phyloP scores from a whole-genome alignment of 2,329 filamentous ascomycete species.

The Colletotrichum viniferum region DNA sequence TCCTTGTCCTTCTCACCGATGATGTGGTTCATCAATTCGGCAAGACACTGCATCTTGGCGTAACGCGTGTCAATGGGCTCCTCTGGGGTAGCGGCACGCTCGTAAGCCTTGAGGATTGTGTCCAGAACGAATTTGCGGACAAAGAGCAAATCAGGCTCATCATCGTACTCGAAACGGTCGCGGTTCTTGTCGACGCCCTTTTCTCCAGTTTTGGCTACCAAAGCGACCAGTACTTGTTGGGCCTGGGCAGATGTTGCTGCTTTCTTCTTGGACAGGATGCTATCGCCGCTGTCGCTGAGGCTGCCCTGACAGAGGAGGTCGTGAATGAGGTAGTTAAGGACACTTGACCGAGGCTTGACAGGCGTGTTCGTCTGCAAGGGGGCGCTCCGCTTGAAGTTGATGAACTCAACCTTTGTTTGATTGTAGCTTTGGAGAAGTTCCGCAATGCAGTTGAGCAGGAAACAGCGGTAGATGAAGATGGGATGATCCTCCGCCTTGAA shows the following conservation, averaged over 20 bases:
- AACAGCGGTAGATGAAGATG: conserved; percentile 96
- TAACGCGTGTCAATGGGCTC: conserved; percentile 88
- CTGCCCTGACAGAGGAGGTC: conserved; percentile 70
- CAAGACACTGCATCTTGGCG: conserved; percentile 82
- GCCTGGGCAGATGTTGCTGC: conserved; percentile 84
- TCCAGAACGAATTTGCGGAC: conserved; percentile 95
- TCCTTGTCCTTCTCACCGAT: conserved; percentile 79
- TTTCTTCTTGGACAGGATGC: conserved; percentile 81
- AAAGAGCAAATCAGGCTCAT: conserved; percentile 84
- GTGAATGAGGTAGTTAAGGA: conserved; percentile 92
- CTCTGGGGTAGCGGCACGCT: conserved; percentile 78
- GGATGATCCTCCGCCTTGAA: conserved; percentile 95
- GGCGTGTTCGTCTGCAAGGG: conserved; percentile 84
- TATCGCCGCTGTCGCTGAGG: conserved; percentile 72
- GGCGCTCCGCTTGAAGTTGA: conserved; percentile 95
- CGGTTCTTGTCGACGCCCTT: conserved; percentile 62
- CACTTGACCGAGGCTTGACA: conserved; percentile 89
- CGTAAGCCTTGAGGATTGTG: conserved; percentile 89
- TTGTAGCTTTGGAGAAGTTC: conserved; percentile 93
- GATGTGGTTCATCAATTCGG: conserved; percentile 92
- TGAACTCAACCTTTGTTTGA: conserved; percentile 95
- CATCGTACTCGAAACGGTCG: conserved; percentile 70
- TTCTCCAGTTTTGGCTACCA: conserved; percentile 89
- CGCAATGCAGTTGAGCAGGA: conserved; percentile 88
- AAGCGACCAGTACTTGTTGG: conserved; percentile 81